Percentiles rank a stretch among this genome's conserved stretches.
Evolutionary conservation across 257 asterid species (phyloP).

Genomic region (Mentha longifolia): DNA sequence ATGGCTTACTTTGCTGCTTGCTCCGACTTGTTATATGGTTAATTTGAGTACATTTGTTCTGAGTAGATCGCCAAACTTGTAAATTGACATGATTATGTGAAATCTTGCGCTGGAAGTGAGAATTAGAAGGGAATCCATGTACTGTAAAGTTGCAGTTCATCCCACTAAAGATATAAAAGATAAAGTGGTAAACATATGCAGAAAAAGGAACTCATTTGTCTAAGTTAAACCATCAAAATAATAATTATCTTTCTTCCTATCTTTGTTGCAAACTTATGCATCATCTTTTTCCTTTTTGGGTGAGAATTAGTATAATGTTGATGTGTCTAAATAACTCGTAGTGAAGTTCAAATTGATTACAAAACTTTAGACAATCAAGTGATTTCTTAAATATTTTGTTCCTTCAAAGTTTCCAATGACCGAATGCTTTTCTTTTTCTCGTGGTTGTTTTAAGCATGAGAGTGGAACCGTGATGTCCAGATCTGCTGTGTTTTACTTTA

Average conservation of each 20-base stretch:
- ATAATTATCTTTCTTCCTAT: background rate
- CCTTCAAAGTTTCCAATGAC: background rate
- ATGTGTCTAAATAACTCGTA: slow-evolving; percentile 17
- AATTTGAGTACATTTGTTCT: slow-evolving; percentile 3
- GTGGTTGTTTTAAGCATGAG: slow-evolving; percentile 9
- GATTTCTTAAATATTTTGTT: slow-evolving; percentile 17
- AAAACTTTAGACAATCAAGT: slow-evolving; percentile 15
- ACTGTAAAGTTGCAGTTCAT: background rate
- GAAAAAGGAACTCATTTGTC: background rate
- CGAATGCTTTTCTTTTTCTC: background rate
- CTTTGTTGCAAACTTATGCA: background rate
- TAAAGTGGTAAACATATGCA: background rate
- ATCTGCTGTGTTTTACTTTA: background rate
- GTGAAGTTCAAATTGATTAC: slow-evolving; percentile 8
- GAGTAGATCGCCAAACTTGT: slow-evolving; percentile 18
- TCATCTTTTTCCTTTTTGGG: background rate
- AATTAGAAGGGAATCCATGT: slow-evolving; percentile 5
- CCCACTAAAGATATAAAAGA: background rate
- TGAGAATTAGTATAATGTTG: background rate
- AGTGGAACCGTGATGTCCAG: background rate
- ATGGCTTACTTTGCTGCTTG: slow-evolving; percentile 1
- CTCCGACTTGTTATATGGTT: slow-evolving; percentile 15
- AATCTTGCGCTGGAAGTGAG: slow-evolving; percentile 21
- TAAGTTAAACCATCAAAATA: background rate
- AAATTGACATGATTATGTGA: background rate